phyloP scores from a whole-genome alignment of 495 filamentous ascomycete species.

The Penicillium subrubescens region DNA sequence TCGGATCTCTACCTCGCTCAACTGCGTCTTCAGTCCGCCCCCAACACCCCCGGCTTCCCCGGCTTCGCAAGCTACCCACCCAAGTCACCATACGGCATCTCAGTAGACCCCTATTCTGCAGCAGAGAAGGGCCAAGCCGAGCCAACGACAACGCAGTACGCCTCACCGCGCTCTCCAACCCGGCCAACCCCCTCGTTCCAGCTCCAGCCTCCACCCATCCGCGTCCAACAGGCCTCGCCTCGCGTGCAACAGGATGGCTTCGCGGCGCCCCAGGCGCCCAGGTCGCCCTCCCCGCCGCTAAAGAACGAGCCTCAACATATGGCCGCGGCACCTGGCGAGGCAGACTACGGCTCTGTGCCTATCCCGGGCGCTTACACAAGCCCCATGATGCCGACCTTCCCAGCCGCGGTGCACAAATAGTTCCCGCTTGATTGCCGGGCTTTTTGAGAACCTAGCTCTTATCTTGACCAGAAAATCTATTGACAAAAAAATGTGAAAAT shows the following conservation, averaged over 20 bases:
- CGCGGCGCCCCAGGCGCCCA: constrained; percentile 35
- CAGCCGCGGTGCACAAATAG: constrained; percentile 32
- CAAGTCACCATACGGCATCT: constrained; percentile 45
- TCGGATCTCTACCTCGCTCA: constrained; percentile 95
- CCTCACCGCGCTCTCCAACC: constrained; percentile 53
- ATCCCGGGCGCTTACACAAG: constrained; percentile 55
- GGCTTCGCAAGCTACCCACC: constrained; percentile 47
- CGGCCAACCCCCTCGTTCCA: constrained; percentile 64
- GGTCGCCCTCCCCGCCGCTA: constrained; percentile 26
- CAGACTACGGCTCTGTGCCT: constrained; percentile 53
- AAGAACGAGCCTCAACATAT: constrained; percentile 38
- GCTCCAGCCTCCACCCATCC: constrained; percentile 79
- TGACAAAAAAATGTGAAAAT: constrained; percentile 6
- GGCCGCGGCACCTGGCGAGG: constrained; percentile 51
- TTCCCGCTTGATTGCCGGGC: not conserved
- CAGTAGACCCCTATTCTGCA: constrained; percentile 50
- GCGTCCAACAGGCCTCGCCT: constrained; percentile 76
- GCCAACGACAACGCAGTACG: constrained; percentile 43
- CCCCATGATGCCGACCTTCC: constrained; percentile 43
- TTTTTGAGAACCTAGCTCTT: not conserved
- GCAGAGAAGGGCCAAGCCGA: constrained; percentile 60
- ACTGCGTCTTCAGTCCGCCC: constrained; percentile 85
- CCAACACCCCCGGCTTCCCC: constrained; percentile 86
- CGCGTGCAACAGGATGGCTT: constrained; percentile 62
- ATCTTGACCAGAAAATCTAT: not conserved